Base-by-base conservation (phyloP, 176 grass and related monocot genomes). In the Echinochloa phyllopogon region DNA sequence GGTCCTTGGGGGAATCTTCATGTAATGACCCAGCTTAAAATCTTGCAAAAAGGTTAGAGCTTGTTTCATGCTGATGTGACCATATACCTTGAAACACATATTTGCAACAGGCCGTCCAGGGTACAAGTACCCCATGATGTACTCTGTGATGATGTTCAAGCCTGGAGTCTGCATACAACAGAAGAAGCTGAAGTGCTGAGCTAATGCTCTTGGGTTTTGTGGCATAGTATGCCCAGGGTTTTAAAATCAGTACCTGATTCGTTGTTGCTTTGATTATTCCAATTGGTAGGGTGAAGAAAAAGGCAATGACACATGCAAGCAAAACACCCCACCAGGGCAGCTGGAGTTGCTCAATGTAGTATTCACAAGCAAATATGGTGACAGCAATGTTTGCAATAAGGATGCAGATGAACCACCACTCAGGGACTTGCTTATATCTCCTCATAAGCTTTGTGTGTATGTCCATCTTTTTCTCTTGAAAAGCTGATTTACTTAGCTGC, bases 81-180 rank as follows among this genome's bases (percentile, higher is more conserved):
- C 96, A 65, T 98, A 98, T 18, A 98, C 96, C 79, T 98, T 98
- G 87, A 98, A 98, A 65, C 96, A 95, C 96, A 98, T 98, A 62
- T 98, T 98, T 44, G 96, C 96, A 4, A 98, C 96, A 0, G 95
- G 96, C 2, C 89, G 85, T 17, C 96, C 93, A 0, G 96, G 93
- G 45, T 98, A 98, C 45, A 98, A 25, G 67, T 98, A 98, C 10
- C 95, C 96, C 83, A 98, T 98, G 52, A 95, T 87, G 37, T 98
- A 98, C 68, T 98, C 96, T 3, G 96, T 98, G 33, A 98, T 95
- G 42, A 98, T 80, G 76, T 98, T 98, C 79, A 98, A 77, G 2
- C 93, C 96, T 4, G 96, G 95, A 44, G 96, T 92, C 96, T 98
- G 65, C 57, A 85, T 64, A 33, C 14, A 81, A 62, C 1, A 13